These are phyloP conservation scores for Crotalaria pallida DNA, from an alignment of 306 rosid species.

Conservation along the genomic window DNA sequence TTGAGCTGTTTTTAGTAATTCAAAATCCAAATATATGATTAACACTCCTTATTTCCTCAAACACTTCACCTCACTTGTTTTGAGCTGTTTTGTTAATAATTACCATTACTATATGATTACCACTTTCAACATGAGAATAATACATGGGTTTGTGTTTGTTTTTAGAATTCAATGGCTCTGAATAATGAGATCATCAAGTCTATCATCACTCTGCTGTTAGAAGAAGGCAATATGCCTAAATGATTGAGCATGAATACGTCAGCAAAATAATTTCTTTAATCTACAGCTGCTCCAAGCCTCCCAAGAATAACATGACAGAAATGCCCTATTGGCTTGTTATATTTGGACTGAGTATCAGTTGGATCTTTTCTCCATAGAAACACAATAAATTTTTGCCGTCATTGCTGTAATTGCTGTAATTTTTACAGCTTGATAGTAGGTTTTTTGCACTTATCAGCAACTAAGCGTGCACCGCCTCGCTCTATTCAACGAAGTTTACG, in stretches of 20 bases:
- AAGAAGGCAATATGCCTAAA: slow-evolving; percentile 59
- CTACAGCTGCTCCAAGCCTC: not conserved
- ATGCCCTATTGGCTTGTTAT: too few species aligned
- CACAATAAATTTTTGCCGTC: too few species aligned
- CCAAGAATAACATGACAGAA: too few species aligned
- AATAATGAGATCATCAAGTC: slow-evolving; percentile 71
- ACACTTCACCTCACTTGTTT: too few species aligned
- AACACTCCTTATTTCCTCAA: not conserved
- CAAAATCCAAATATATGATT: not conserved
- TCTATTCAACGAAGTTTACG: too few species aligned
- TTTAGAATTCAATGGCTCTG: slow-evolving; percentile 47
- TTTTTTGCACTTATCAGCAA: too few species aligned
- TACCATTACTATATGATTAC: not conserved
- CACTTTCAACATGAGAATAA: slow-evolving; percentile 14
- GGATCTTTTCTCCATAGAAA: too few species aligned
- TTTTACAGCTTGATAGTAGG: too few species aligned
- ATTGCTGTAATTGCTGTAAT: too few species aligned
- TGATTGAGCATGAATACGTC: slow-evolving; percentile 15
- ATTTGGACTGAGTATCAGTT: too few species aligned
- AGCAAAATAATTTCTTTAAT: not conserved
- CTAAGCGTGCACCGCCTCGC: too few species aligned
- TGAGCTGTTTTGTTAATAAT: slow-evolving; percentile 4
- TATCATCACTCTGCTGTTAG: slow-evolving; percentile 72
- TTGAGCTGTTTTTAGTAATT: not conserved
- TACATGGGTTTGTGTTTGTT: not conserved